Conservation (phyloP, 495 filamentous ascomycete species). For the Penicillium silybi region DNA sequence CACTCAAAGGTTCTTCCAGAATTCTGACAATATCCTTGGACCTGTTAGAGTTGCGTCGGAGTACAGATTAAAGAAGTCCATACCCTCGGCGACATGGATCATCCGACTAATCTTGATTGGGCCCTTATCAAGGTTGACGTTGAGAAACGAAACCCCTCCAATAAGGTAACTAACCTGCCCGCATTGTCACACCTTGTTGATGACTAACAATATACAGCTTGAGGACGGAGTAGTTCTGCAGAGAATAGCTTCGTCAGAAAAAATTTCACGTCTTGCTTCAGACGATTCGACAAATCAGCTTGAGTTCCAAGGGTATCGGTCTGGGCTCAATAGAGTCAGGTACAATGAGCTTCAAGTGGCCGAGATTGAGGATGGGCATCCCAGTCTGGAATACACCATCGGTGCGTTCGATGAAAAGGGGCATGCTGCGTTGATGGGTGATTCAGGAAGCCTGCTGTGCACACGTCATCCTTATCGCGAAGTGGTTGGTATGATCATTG, state of each 20-base stretch:
- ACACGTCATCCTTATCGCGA: not conserved
- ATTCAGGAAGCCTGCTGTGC: slow-evolving; percentile 1
- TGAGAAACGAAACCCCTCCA: not conserved
- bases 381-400: not conserved
- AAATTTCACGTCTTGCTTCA: not conserved
- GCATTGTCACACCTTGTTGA: not conserved
- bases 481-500: not conserved
- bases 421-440: not conserved
- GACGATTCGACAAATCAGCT: not conserved
- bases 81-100: not conserved
- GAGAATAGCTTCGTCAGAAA: not conserved
- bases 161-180: not conserved
- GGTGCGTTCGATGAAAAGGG: not conserved
- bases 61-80: not conserved
- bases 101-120: not conserved
- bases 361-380: not conserved
- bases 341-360: not conserved
- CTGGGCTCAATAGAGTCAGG: not conserved
- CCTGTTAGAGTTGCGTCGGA: not conserved
- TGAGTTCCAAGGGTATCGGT: slow-evolving; percentile 1
- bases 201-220: not conserved
- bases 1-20: not conserved
- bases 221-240: not conserved
- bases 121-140: not conserved
- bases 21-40: not conserved